phyloP scores from a whole-genome alignment of 2,329 filamentous ascomycete genomes.

The Aspergillus costaricaensis region DNA sequence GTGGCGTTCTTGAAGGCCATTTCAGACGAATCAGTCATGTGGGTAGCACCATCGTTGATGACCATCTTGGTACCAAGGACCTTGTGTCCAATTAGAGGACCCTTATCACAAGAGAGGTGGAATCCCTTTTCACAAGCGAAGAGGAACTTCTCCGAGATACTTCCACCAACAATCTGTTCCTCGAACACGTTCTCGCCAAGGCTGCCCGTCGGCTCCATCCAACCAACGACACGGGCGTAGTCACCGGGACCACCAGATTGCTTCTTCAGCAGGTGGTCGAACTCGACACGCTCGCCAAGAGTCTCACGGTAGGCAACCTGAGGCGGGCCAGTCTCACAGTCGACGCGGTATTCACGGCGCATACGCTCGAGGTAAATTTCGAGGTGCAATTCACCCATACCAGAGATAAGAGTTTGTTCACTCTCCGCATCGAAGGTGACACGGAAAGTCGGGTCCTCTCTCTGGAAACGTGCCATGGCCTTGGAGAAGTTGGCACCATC shows the following conservation, averaged over 20 bases:
- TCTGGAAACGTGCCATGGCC: constrained; percentile 97
- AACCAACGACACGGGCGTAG: constrained; percentile 89
- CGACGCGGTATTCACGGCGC: constrained; percentile 93
- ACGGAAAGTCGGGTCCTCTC: constrained; percentile 96
- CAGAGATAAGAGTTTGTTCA: constrained; percentile 95
- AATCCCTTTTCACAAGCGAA: constrained; percentile 96
- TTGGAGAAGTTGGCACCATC: constrained; percentile 95
- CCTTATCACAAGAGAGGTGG: constrained; percentile 76
- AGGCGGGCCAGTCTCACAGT: constrained; percentile 92
- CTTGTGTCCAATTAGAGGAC: constrained; percentile 87
- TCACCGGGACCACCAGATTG: constrained; percentile 95
- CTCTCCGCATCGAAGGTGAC: constrained; percentile 90
- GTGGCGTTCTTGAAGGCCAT: constrained; percentile 93
- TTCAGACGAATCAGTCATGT: constrained; percentile 97
- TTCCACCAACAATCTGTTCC: constrained; percentile 82
- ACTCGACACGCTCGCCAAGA: constrained; percentile 74
- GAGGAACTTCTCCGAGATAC: constrained; percentile 93
- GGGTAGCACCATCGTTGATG: constrained; percentile 92
- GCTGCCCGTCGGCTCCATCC: constrained; percentile 78
- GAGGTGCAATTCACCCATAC: constrained; percentile 96
- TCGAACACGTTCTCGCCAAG: constrained; percentile 80
- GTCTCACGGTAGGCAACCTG: constrained; percentile 98
- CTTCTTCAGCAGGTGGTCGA: constrained; percentile 92
- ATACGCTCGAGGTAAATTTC: constrained; percentile 98
- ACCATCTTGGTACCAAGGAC: constrained; percentile 90